Evolutionary conservation across 116 monocot genomes (phyloP).

Genomic region (Dioscorea cayenensis): DNA sequence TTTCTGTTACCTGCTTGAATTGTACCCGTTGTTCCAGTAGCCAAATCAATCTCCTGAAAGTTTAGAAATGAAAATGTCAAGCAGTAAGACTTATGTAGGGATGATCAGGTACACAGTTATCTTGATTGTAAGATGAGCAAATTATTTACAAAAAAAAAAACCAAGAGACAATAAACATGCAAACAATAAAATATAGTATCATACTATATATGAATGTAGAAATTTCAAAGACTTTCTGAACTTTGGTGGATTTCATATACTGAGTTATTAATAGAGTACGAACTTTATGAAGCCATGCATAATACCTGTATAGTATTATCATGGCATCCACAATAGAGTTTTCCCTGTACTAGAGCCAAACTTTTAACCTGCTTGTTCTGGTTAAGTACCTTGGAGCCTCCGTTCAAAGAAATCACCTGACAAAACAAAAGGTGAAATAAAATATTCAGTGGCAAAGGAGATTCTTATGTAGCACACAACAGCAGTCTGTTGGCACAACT

Average conservation of each 20-base stretch:
- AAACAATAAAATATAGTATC: too few species aligned
- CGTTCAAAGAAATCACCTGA: conserved; percentile 47
- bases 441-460: too few species aligned
- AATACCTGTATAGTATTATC: conserved; percentile 49
- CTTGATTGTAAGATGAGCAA: too few species aligned
- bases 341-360: conserved; percentile 43
- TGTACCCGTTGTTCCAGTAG: conserved; percentile 32
- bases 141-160: too few species aligned
- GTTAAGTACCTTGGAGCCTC: conserved; percentile 36
- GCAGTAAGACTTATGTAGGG: not conserved
- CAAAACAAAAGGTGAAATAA: not conserved
- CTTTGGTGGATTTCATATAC: too few species aligned
- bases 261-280: too few species aligned
- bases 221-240: too few species aligned
- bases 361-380: conserved; percentile 37
- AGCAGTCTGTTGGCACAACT: too few species aligned
- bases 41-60: conserved; percentile 53
- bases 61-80: not conserved
- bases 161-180: too few species aligned
- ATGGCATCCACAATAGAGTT: conserved; percentile 50
- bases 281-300: not conserved
- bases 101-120: not conserved
- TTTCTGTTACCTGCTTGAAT: conserved; percentile 43
- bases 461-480: too few species aligned
- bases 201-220: too few species aligned